phyloP scores from a whole-genome alignment of 2,329 filamentous ascomycete species.

The Ophiocordyceps unilateralis region DNA sequence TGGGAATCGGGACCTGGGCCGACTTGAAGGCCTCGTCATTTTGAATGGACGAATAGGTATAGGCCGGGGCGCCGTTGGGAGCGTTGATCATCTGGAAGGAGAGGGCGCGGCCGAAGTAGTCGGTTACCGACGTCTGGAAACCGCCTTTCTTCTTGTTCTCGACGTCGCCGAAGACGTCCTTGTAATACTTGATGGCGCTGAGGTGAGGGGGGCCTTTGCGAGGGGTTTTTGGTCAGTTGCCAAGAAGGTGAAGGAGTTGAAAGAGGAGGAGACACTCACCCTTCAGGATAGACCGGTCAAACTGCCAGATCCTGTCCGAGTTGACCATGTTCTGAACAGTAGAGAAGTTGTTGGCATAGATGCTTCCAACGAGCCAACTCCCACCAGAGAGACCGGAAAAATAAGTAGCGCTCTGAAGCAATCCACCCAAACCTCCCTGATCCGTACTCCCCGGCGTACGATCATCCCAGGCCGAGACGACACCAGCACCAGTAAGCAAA shows the following conservation, averaged over 20 bases:
- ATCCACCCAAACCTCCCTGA: slow-evolving; percentile 55
- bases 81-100: slow-evolving; percentile 57
- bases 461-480: slow-evolving; percentile 60
- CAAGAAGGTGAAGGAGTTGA: background rate
- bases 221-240: background rate
- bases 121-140: slow-evolving; percentile 52
- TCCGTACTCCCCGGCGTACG: slow-evolving; percentile 34
- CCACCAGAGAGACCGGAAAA: slow-evolving; percentile 67
- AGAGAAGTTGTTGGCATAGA: slow-evolving; percentile 74
- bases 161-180: slow-evolving; percentile 16
- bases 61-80: slow-evolving; percentile 52
- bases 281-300: slow-evolving; percentile 23
- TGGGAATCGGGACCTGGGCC: slow-evolving; percentile 27
- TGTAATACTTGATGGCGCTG: slow-evolving; percentile 22
- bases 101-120: slow-evolving; percentile 52
- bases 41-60: slow-evolving; percentile 61
- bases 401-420: slow-evolving; percentile 70
- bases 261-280: slow-evolving; percentile 6
- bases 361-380: slow-evolving; percentile 68
- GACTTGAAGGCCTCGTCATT: slow-evolving; percentile 23
- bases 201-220: slow-evolving; percentile 16
- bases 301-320: slow-evolving; percentile 21
- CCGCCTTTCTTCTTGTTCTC: slow-evolving; percentile 21
- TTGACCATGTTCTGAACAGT: slow-evolving; percentile 26
- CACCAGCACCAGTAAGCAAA: slow-evolving; percentile 70